Conservation (phyloP, 2,329 filamentous ascomycete genomes). For the Cryphonectria nitschkei region DNA sequence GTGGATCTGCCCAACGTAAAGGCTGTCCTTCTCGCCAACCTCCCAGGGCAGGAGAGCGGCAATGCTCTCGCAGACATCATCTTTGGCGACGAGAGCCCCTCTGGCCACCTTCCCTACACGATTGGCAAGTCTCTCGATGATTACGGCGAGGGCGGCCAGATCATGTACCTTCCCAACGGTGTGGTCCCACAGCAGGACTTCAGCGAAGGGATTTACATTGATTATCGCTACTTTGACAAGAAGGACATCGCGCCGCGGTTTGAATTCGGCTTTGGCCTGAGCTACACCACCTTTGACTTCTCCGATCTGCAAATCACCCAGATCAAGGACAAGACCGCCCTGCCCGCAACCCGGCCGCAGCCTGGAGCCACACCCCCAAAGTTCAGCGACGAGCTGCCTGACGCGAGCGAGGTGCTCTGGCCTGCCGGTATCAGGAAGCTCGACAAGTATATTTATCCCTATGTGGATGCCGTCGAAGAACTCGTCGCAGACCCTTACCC, state of each 20-base stretch:
- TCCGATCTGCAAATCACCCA: constrained; percentile 53
- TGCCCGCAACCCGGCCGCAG: constrained; percentile 44
- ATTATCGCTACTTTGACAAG: constrained; percentile 89
- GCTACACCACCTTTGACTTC: constrained; percentile 75
- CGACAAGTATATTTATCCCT: constrained; percentile 75
- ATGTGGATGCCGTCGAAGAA: constrained; percentile 57
- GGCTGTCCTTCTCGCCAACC: constrained; percentile 78
- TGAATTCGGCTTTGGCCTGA: constrained; percentile 85
- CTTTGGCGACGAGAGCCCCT: constrained; percentile 74
- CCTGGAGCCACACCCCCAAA: constrained; percentile 53
- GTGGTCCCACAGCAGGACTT: constrained; percentile 79
- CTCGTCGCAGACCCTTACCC: constrained; percentile 45
- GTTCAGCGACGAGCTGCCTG: constrained; percentile 59
- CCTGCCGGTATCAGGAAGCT: constrained; percentile 62
- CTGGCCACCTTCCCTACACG: constrained; percentile 86
- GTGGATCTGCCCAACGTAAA: constrained; percentile 77
- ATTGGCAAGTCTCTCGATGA: constrained; percentile 75
- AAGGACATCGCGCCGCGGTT: constrained; percentile 74
- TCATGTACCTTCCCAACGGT: constrained; percentile 71
- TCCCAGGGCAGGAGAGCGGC: constrained; percentile 86
- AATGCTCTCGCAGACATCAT: constrained; percentile 79
- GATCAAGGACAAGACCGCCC: constrained; percentile 49
- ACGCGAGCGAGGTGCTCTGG: constrained; percentile 60
- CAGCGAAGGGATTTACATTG: constrained; percentile 79
- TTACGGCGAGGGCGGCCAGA: constrained; percentile 72